These are phyloP conservation scores for Colletotrichum sp. DNA, from an alignment of 2,329 filamentous ascomycete species.

Conservation along the genomic window DNA sequence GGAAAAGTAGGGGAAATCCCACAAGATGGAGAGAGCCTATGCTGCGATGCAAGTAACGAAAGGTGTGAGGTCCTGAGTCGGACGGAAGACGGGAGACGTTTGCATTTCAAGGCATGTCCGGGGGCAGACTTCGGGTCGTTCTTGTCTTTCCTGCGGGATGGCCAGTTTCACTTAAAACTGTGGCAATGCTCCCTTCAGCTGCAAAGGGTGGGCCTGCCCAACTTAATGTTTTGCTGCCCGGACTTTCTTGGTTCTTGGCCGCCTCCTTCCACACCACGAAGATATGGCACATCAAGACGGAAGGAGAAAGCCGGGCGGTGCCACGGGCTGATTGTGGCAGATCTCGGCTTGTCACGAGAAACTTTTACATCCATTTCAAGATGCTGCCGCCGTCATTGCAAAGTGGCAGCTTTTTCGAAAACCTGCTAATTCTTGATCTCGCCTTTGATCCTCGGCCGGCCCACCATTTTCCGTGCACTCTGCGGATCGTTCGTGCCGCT, in stretches of 20 bases:
- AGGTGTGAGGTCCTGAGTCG: not conserved
- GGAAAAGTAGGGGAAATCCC: not conserved
- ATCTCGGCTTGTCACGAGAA: too few species aligned
- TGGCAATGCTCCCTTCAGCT: too few species aligned
- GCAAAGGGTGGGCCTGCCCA: not conserved
- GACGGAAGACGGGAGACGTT: not conserved
- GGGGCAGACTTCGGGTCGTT: not conserved
- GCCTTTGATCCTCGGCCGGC: too few species aligned
- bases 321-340: not conserved
- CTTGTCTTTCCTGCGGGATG: not conserved
- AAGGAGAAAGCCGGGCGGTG: not conserved
- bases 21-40: not conserved
- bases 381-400: too few species aligned
- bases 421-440: too few species aligned
- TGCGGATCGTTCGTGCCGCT: too few species aligned
- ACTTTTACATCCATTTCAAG: too few species aligned
- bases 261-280: not conserved
- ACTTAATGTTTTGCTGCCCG: not conserved
- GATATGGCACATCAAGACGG: not conserved
- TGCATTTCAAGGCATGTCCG: not conserved
- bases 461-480: too few species aligned
- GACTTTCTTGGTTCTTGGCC: not conserved
- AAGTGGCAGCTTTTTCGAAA: too few species aligned
- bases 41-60: not conserved
- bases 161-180: not conserved